A percentile compares a stretch with the other conserved stretches of the same genome.
Conservation (phyloP, 78 protist genomes). For the Protostelium mycophagum region DNA sequence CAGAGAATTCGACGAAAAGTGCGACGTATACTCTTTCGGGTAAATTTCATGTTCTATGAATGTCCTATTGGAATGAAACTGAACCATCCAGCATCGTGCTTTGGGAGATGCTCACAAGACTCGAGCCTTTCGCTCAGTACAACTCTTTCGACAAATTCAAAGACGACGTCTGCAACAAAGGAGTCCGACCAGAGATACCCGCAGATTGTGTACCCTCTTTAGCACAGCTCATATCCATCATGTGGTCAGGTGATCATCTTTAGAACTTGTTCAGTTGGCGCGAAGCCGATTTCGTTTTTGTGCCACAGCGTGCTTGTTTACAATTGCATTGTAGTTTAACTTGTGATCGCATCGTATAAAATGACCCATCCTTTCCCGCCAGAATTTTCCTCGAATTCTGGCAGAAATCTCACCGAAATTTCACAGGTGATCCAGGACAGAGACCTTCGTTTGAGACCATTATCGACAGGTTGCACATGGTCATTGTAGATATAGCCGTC, state of each 20-base stretch:
- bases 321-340: background rate
- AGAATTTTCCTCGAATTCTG: no score
- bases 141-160: constrained; percentile 44
- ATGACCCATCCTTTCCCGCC: no score
- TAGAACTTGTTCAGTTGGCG: no score
- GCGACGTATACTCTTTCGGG: constrained; percentile 73
- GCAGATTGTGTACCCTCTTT: constrained; percentile 33
- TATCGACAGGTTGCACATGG: constrained; percentile 35
- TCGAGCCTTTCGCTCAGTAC: constrained; percentile 66
- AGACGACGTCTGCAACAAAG: constrained; percentile 48
- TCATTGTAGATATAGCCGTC: constrained; percentile 44
- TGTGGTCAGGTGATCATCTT: no score
- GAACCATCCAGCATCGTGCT: constrained; percentile 11
- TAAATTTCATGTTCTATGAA: background rate
- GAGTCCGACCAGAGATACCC: constrained; percentile 58
- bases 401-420: constrained; percentile 42
- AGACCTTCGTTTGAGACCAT: constrained; percentile 51
- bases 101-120: constrained; percentile 67
- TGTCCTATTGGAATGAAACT: background rate
- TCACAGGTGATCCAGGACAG: constrained; percentile 42
- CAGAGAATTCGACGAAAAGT: constrained; percentile 59
- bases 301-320: background rate
- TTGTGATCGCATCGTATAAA: constrained; percentile 9
- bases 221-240: background rate
- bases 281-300: background rate